phyloP scores from a whole-genome alignment of 2,329 filamentous ascomycete species.

The Teratosphaeria epicoccoides region DNA sequence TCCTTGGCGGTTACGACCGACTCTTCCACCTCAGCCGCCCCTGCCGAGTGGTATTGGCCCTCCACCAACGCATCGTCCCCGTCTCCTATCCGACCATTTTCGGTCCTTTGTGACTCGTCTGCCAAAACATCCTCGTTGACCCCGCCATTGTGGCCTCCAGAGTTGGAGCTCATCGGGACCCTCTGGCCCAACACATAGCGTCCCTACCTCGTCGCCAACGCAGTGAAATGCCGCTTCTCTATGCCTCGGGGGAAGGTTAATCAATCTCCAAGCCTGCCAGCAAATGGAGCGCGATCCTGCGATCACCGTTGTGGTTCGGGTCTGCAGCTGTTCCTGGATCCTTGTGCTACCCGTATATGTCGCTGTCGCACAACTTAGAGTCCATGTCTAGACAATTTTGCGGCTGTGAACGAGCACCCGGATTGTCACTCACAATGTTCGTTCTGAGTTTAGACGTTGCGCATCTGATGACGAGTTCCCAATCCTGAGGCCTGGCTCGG shows the following conservation, averaged over 20 bases:
- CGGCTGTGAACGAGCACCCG: not conserved
- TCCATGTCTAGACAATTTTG: not conserved
- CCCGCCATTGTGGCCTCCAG: conserved; percentile 51
- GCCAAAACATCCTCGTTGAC: conserved; percentile 43
- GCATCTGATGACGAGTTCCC: not conserved
- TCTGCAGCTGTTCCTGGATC: not conserved
- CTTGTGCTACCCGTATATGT: not conserved
- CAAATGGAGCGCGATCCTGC: not conserved
- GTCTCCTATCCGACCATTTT: conserved; percentile 8
- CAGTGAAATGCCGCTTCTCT: not conserved
- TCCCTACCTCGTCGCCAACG: conserved; percentile 5
- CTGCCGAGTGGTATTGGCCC: not conserved
- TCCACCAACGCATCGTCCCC: not conserved
- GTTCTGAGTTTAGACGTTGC: not conserved
- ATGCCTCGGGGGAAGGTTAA: too few species aligned
- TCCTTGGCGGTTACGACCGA: not conserved
- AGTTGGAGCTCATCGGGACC: conserved; percentile 59
- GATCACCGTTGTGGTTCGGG: conserved; percentile 3
- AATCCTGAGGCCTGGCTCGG: not conserved
- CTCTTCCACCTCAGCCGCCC: not conserved
- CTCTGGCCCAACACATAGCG: conserved; percentile 44
- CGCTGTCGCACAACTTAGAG: not conserved
- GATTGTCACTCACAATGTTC: not conserved
- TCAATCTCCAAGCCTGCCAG: too few species aligned
- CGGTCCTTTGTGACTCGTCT: conserved; percentile 20